Conservation (phyloP, 225 moss, liverwort and hornwort species). For the Takakia lepidozioides region DNA sequence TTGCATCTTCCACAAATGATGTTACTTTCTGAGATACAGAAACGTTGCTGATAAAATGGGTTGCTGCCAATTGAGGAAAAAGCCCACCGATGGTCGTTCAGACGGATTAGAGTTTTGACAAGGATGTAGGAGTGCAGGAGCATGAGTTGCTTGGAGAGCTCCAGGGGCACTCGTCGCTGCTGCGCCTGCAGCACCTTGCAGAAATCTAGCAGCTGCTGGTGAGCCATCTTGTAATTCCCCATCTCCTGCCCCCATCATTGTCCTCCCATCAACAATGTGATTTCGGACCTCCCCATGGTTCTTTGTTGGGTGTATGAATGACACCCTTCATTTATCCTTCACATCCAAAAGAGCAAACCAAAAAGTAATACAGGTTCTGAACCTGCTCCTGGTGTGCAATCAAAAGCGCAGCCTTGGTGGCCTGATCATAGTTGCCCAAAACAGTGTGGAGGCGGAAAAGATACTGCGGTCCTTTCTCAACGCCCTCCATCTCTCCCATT, state of each 20-base stretch:
- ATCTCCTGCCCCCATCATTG: slow-evolving; percentile 33
- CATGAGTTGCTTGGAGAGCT: slow-evolving; percentile 59
- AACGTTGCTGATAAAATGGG: too few species aligned
- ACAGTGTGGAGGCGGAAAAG: slow-evolving; percentile 52
- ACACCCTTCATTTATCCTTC: too few species aligned
- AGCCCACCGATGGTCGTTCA: slow-evolving; percentile 75
- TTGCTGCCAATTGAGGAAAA: too few species aligned
- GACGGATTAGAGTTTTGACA: slow-evolving; percentile 60
- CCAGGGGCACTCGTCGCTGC: slow-evolving; percentile 11
- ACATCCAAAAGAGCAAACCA: too few species aligned
- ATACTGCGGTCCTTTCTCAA: slow-evolving; percentile 37
- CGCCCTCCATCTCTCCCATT: slow-evolving; percentile 40
- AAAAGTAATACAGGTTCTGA: neutral
- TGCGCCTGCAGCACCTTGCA: slow-evolving; percentile 26
- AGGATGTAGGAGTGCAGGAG: slow-evolving; percentile 80
- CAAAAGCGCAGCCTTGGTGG: slow-evolving; percentile 42
- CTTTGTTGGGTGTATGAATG: too few species aligned
- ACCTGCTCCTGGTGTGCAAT: slow-evolving; percentile 75
- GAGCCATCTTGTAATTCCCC: slow-evolving; percentile 80
- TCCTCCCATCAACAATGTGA: too few species aligned
- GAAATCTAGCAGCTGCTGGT: slow-evolving; percentile 57
- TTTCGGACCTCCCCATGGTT: too few species aligned
- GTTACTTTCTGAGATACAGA: too few species aligned
- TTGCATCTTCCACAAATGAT: too few species aligned
- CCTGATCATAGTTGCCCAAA: slow-evolving; percentile 57